Base-by-base conservation (phyloP, 2,329 filamentous ascomycete genomes). In the Torrubiella hemipterigena region DNA sequence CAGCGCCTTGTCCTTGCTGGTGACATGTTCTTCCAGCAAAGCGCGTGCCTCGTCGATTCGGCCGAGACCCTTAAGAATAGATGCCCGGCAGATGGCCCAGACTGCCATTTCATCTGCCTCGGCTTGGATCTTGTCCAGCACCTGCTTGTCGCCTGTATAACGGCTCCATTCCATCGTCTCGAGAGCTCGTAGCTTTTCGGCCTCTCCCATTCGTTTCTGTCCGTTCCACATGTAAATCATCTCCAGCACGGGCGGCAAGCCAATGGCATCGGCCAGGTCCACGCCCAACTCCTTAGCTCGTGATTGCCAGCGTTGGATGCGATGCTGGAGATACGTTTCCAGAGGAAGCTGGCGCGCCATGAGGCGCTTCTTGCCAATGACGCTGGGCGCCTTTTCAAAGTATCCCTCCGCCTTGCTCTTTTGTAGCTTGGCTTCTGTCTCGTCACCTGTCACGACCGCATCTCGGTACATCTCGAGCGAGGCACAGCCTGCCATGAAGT, bases 191-290 rank as follows among this genome's bases (percentile, higher is more conserved):
- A 79, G 61, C 11, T 94, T 61, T 37, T 89, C 71, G 0, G 59
- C 57, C 1, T 57, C 45, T 3, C 69, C 63, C 83, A 94, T 93
- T 33, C 85, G 75, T 55, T 83, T 89, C 44, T 74, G 76, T 1
- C 87, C 89, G 47, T 84, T 87, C 87, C 87, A 96, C 45, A 96
- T 75, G 52, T 89, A 93, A 10, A 81, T 77, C 81, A 96, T 93
- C 59, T 96, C 91, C 46, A 86, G 73, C 1, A 84, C 63, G 0
- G 91, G 91, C 37, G 77, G 81, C 4, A 83, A 67, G 0, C 86
- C 86, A 7, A 93, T 66, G 0, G 81, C 86, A 43, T 96, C 89
- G 2, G 81, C 69, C 4, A 95, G 62, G 29, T 78, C 70, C 19
- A 84, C 56, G 3, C 68, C 63, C 54, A 77, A 70, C 27, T 69